Percentiles rank a stretch among this genome's conserved stretches.
Conservation (phyloP, 176 grass and related monocot species). For the Alloteropsis semialata region DNA sequence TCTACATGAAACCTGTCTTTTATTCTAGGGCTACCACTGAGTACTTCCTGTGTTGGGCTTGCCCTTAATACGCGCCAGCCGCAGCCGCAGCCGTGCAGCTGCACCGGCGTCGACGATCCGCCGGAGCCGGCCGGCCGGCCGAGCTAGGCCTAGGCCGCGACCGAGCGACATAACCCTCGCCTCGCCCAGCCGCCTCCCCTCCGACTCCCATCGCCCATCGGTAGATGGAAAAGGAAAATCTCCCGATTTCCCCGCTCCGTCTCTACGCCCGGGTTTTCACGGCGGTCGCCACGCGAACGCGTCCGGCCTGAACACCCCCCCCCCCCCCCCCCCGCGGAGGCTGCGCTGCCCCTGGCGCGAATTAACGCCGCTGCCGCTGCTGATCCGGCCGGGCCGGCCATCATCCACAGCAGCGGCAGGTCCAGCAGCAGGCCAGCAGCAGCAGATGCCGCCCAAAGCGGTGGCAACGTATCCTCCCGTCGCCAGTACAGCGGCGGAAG, state of each 20-base stretch:
- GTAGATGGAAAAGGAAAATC: too few relatives aligned
- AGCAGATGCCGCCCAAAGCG: neutral
- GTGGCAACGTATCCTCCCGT: neutral
- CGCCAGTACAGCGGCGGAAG: neutral
- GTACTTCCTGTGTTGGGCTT: too few relatives aligned
- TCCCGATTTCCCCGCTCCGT: too few relatives aligned
- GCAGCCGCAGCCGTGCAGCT: neutral
- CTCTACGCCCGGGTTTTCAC: too few relatives aligned
- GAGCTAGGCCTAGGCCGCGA: too few relatives aligned
- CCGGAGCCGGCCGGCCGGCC: neutral
- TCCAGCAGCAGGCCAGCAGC: neutral
- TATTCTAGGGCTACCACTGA: too few relatives aligned
- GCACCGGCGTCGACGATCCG: neutral
- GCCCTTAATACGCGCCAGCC: constrained; percentile 7
- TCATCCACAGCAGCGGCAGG: neutral
- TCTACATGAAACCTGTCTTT: too few relatives aligned
- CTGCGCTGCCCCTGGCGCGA: neutral
- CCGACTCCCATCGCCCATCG: too few relatives aligned
- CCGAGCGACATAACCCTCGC: too few relatives aligned
- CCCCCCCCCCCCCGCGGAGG: too few relatives aligned
- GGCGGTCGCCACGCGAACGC: too few relatives aligned
- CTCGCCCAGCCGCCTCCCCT: too few relatives aligned
- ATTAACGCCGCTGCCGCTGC: neutral
- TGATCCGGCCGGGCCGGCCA: neutral
- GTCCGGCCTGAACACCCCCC: neutral